A percentile compares a stretch with the other conserved stretches of the same genome.
phyloP scores from a whole-genome alignment of 139 green algal genomes.

The Astrephomene gubernaculifera region DNA sequence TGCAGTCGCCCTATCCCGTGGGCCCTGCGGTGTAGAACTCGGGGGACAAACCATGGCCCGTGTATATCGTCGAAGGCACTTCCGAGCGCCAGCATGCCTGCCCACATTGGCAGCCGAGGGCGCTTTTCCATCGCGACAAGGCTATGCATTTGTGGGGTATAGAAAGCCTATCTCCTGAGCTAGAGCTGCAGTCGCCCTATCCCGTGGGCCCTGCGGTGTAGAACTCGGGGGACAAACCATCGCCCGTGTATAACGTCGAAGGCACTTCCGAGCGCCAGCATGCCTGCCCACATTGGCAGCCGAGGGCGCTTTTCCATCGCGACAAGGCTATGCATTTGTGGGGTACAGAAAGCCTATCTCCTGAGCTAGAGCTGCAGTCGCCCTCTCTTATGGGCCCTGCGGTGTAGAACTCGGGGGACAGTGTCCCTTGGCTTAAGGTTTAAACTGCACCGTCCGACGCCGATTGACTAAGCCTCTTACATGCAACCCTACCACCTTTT shows the following conservation, averaged over 20 bases:
- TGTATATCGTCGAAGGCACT: too few relatives aligned
- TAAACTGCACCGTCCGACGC: too few relatives aligned
- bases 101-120: constrained; percentile 1
- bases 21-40: constrained; percentile 24
- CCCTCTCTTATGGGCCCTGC: background rate
- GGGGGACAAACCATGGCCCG: background rate
- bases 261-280: too few relatives aligned
- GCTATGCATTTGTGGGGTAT: constrained; percentile 24
- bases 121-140: background rate
- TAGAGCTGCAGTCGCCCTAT: constrained; percentile 18
- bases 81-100: too few relatives aligned
- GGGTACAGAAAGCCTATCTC: background rate
- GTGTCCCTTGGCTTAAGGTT: too few relatives aligned
- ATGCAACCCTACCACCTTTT: too few relatives aligned
- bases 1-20: background rate
- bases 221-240: background rate
- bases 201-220: constrained; percentile 11
- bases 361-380: constrained; percentile 28
- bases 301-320: too few relatives aligned
- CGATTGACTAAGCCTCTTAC: too few relatives aligned
- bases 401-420: constrained; percentile 28
- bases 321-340: constrained; percentile 8
- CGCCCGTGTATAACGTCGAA: too few relatives aligned
- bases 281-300: constrained; percentile 5
- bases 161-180: background rate